A percentile compares a stretch with the other conserved stretches of the same genome.
Conservation (phyloP, 768 basidiomycete species). For the Leucocoprinus sp. region DNA sequence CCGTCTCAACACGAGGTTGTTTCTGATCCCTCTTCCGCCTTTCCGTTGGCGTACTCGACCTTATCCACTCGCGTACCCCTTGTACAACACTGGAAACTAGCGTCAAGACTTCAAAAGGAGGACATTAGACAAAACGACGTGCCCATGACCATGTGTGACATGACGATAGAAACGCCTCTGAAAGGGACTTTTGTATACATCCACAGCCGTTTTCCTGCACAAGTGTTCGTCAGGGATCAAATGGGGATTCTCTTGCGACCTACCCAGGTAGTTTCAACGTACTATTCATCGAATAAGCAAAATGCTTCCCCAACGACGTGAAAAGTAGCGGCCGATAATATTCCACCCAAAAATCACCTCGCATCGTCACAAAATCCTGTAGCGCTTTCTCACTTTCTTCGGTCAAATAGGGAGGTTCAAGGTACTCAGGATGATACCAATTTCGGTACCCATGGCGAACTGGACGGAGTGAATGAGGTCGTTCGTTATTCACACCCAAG, state of each 20-base stretch:
- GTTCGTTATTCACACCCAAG: slow-evolving; percentile 63
- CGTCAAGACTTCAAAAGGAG: not conserved
- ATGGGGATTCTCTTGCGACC: slow-evolving; percentile 15
- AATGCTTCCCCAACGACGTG: slow-evolving; percentile 81
- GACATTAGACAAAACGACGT: not conserved
- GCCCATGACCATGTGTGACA: slow-evolving; percentile 6
- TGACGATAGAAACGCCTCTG: slow-evolving; percentile 41
- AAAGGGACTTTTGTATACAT: slow-evolving; percentile 71
- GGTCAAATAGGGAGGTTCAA: slow-evolving; percentile 58
- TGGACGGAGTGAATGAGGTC: slow-evolving; percentile 38
- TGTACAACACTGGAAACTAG: slow-evolving; percentile 52
- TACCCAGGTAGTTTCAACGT: slow-evolving; percentile 79
- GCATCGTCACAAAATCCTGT: slow-evolving; percentile 45
- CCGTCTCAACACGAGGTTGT: slow-evolving; percentile 31
- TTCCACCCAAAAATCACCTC: slow-evolving; percentile 79
- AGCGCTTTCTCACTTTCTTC: slow-evolving; percentile 60
- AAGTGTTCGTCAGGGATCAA: not conserved
- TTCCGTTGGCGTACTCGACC: slow-evolving; percentile 37
- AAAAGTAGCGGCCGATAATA: slow-evolving; percentile 83
- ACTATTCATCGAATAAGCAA: slow-evolving; percentile 89
- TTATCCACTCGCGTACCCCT: slow-evolving; percentile 74
- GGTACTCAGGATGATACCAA: slow-evolving; percentile 74
- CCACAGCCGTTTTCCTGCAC: slow-evolving; percentile 61
- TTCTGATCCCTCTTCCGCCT: slow-evolving; percentile 29
- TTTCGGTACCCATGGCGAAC: slow-evolving; percentile 69